Percentiles rank a stretch among this genome's conserved stretches.
Conservation (phyloP, 2,329 filamentous ascomycete genomes). For the Ophiostoma sp. region DNA sequence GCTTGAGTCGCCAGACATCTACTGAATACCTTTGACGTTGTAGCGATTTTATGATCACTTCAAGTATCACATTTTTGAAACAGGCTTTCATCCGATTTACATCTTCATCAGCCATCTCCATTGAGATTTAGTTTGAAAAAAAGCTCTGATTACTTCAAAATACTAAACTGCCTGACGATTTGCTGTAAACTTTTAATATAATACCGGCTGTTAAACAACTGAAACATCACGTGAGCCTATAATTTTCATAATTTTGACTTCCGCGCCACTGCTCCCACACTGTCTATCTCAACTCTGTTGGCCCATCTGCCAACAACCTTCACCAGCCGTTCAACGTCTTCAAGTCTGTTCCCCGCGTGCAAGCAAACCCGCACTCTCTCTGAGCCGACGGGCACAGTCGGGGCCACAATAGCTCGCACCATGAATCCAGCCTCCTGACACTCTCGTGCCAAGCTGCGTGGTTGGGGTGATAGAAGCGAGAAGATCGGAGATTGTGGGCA, state of each 20-base stretch:
- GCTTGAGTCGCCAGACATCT: too few relatives aligned
- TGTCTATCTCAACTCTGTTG: not conserved
- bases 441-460: slow-evolving; percentile 52
- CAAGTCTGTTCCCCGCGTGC: not conserved
- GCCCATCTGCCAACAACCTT: not conserved
- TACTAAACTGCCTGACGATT: too few relatives aligned
- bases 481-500: not conserved
- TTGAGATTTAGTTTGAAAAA: too few relatives aligned
- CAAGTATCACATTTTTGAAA: too few relatives aligned
- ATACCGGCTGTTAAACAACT: not conserved
- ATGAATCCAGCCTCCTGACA: slow-evolving; percentile 57
- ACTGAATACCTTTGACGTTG: too few relatives aligned
- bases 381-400: slow-evolving; percentile 59
- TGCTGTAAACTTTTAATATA: too few relatives aligned
- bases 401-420: slow-evolving; percentile 61
- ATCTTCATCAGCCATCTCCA: too few relatives aligned
- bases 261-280: not conserved
- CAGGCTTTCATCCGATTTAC: too few relatives aligned
- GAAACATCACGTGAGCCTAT: too few relatives aligned
- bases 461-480: slow-evolving; percentile 45
- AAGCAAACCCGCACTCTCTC: slow-evolving; percentile 55
- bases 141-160: too few relatives aligned
- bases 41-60: too few relatives aligned
- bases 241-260: not conserved
- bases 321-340: not conserved